Conservation (phyloP, 371 early-diverging fungal species). For the Gilbertella persicaria region DNA sequence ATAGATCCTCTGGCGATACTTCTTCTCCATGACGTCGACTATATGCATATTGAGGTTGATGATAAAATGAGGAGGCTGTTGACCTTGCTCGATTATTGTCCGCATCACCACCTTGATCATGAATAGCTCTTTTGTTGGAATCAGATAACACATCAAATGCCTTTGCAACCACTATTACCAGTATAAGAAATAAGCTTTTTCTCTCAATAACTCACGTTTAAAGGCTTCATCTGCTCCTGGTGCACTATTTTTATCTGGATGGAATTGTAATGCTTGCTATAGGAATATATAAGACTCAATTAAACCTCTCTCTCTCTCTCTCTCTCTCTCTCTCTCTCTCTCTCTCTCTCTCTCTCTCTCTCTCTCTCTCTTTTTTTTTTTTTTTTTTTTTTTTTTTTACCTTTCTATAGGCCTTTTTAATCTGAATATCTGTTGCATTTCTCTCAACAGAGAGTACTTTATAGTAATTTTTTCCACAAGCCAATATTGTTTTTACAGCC, state of each 20-base stretch:
- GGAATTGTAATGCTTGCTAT: slow-evolving; percentile 93
- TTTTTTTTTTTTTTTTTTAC: too few species aligned
- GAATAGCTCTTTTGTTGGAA: slow-evolving; percentile 79
- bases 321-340: too few species aligned
- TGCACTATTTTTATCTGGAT: slow-evolving; percentile 97
- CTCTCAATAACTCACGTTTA: slow-evolving; percentile 58
- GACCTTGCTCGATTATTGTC: slow-evolving; percentile 42
- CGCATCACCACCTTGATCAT: slow-evolving; percentile 85
- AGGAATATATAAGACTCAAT: not conserved
- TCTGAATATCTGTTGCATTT: slow-evolving; percentile 79
- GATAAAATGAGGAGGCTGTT: slow-evolving; percentile 16
- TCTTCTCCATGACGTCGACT: slow-evolving; percentile 60
- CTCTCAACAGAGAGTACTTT: slow-evolving; percentile 86
- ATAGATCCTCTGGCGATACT: slow-evolving; percentile 87
- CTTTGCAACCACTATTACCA: slow-evolving; percentile 83
- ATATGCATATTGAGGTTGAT: slow-evolving; percentile 28
- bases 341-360: too few species aligned
- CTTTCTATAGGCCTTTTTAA: slow-evolving; percentile 97
- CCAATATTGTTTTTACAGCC: slow-evolving; percentile 78
- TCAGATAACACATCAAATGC: slow-evolving; percentile 90
- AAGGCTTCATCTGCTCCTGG: slow-evolving; percentile 98
- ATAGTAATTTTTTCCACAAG: slow-evolving; percentile 83
- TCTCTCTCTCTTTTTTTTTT: too few species aligned
- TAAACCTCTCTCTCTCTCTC: too few species aligned
- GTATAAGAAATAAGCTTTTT: not conserved